Base-by-base conservation (phyloP, 192 early-diverging fungal genomes). In the Phlyctochytrium planicorne region DNA sequence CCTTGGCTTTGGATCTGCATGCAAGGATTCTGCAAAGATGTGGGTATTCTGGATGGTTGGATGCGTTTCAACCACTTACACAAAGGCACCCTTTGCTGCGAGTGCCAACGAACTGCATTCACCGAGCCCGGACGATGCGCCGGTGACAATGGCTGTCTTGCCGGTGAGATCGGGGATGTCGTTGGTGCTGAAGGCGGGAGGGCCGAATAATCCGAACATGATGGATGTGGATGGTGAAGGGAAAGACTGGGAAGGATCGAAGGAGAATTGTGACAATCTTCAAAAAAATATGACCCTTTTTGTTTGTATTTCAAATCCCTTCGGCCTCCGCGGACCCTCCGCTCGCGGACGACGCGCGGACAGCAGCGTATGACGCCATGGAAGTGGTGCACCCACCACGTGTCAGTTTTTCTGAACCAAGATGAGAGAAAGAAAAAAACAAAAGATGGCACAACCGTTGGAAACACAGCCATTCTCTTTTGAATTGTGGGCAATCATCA, bases 71-170 rank as follows among this genome's bases (percentile, higher is more conserved):
- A 10, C 67, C 25, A 68, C 66, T 32, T 27, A 68, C 55, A 31
- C 32, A 47, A 14, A 20, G 40, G 55, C 73, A 32, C 73, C 73
- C 52, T 70, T 67, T 29, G 52, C 33, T 27, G 77, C 77, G 31
- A 79, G 63, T 23, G 31, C 60, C 25, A 63, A 53, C 10, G 67
- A 69, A 12, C 69, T 31, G 24, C 27, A 63, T 47, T 77, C 47
- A 1, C 77, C 77, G 31, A 79, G 31, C 16, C 77, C 77, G 33
- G 36, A 31, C 35, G 57, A 68, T 36, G 70, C 77, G 35, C 77
- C 77, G 16, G 77, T 79, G 56, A 79, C 59, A 25, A 79, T 37
- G 52, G 65, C 69, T 33, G 56, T 62, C 63, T 70, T 69, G 53
- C 61, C 73, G 33, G 30, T 10, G 29, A 72, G 61, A 12, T 55